phyloP scores from a whole-genome alignment of 108 stramenopile genomes.

The Conticribra weissflogii region DNA sequence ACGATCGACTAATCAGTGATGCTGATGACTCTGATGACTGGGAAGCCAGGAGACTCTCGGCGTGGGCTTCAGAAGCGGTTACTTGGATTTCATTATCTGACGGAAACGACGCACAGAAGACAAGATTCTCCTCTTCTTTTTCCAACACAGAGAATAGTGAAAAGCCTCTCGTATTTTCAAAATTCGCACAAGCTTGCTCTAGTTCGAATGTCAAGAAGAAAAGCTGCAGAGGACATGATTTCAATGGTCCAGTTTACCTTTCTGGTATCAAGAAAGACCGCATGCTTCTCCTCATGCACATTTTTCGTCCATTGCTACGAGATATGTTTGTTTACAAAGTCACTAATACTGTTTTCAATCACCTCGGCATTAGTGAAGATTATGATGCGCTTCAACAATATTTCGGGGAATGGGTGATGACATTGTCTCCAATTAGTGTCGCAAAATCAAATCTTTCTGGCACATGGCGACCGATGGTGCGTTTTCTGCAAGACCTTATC shows the following conservation, averaged over 20 bases:
- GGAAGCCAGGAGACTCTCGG: conserved; percentile 13
- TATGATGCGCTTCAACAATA: conserved; percentile 65
- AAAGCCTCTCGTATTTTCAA: conserved; percentile 40
- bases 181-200: conserved; percentile 47
- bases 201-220: conserved; percentile 10
- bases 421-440: conserved; percentile 53
- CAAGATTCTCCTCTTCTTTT: conserved; percentile 17
- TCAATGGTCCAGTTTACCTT: conserved; percentile 52
- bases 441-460: conserved; percentile 56
- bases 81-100: conserved; percentile 49
- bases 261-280: conserved; percentile 70
- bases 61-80: conserved; percentile 52
- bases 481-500: conserved; percentile 74
- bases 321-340: conserved; percentile 77
- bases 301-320: conserved; percentile 72
- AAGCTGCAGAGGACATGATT: not conserved
- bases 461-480: conserved; percentile 61
- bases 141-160: conserved; percentile 5
- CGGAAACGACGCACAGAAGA: conserved; percentile 23
- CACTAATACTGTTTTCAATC: conserved; percentile 62
- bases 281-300: conserved; percentile 56
- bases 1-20: conserved; percentile 5
- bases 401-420: conserved; percentile 83
- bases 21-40: conserved; percentile 19
- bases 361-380: conserved; percentile 64